These are phyloP conservation scores for Alternaria dauci DNA, from an alignment of 2,329 filamentous ascomycete species.

Conservation along the genomic window DNA sequence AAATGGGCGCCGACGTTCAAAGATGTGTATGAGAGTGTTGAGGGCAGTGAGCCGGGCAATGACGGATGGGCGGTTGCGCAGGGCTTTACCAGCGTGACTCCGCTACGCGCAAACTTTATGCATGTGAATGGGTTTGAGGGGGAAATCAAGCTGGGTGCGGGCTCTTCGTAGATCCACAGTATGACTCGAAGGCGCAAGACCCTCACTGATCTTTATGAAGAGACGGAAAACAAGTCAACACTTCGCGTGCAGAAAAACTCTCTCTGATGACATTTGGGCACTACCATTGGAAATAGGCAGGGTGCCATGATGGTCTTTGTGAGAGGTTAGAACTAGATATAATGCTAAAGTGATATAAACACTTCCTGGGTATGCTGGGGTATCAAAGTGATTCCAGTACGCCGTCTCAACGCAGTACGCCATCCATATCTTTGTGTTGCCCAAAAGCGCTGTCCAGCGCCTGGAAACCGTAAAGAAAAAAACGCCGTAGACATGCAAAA, in stretches of 20 bases:
- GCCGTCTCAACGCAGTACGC: not conserved
- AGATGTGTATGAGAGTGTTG: conserved; percentile 88
- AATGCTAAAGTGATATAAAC: not conserved
- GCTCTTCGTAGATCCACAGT: conserved; percentile 1
- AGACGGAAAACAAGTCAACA: too few relatives aligned
- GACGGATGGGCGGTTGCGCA: conserved; percentile 94
- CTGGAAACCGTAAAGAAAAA: not conserved
- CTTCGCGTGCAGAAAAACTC: too few relatives aligned
- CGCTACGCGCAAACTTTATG: conserved; percentile 92
- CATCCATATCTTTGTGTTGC: not conserved
- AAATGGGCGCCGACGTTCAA: conserved; percentile 91
- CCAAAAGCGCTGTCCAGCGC: not conserved
- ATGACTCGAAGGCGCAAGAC: too few relatives aligned
- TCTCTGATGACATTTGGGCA: too few relatives aligned
- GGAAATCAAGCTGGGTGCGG: conserved; percentile 40
- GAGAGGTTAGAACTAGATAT: not conserved
- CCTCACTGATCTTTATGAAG: too few relatives aligned
- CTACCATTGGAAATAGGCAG: not conserved
- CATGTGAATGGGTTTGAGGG: conserved; percentile 57
- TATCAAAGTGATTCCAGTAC: conserved; percentile 8
- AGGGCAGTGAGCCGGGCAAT: conserved; percentile 78
- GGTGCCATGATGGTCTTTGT: not conserved
- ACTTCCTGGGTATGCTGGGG: conserved; percentile 9
- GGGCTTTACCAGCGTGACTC: conserved; percentile 88
- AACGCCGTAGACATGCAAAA: not conserved